Percentiles rank a stretch among this genome's conserved stretches.
These are phyloP conservation scores for Adansonia rubrostipa DNA, from an alignment of 441 rosid species.

Conservation along the genomic window DNA sequence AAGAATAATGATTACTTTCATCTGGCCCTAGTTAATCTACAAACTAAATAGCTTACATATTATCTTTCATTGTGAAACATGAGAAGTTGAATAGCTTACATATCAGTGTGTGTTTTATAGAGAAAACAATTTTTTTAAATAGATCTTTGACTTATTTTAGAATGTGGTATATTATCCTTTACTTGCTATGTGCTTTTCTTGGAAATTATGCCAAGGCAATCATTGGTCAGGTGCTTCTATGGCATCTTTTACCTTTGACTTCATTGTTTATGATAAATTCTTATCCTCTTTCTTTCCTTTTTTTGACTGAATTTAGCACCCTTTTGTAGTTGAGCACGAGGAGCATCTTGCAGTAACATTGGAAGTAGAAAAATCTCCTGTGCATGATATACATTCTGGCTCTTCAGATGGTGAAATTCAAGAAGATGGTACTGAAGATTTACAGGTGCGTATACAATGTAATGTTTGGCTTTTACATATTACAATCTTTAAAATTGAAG, in stretches of 20 bases:
- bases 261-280: neutral
- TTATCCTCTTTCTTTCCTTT: slow-evolving; percentile 11
- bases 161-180: neutral
- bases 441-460: slow-evolving; percentile 49
- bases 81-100: neutral
- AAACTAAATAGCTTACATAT: neutral
- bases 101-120: neutral
- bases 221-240: slow-evolving; percentile 9
- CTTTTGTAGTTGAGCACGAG: slow-evolving; percentile 45
- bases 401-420: slow-evolving; percentile 53
- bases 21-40: slow-evolving; percentile 1
- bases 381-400: slow-evolving; percentile 44
- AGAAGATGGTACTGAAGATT: slow-evolving; percentile 49
- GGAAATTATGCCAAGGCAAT: slow-evolving; percentile 17
- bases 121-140: neutral
- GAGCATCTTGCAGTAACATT: slow-evolving; percentile 38
- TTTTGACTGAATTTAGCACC: slow-evolving; percentile 36
- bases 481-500: neutral
- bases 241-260: slow-evolving; percentile 6
- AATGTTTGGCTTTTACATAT: neutral
- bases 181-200: slow-evolving; percentile 10
- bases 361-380: slow-evolving; percentile 47
- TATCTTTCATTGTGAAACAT: neutral
- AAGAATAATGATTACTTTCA: neutral
- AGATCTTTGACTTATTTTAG: neutral